Evolutionary conservation across 1,284 basidiomycete genomes (phyloP), one percentile per base, ranked within the genome.

Genomic region (Chiua sp.): DNA sequence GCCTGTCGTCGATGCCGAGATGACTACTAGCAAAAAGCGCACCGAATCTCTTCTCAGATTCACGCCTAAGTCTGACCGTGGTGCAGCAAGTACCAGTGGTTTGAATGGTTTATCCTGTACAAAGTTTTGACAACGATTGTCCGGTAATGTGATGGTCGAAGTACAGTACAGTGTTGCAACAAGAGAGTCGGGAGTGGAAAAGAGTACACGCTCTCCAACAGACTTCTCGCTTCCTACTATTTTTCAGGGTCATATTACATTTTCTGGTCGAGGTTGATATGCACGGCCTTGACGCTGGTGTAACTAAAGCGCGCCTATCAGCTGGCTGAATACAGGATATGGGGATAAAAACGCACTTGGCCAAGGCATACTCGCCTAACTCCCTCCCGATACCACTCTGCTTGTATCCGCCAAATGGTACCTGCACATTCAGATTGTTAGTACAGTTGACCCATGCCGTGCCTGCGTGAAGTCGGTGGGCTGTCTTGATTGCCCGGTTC

Each of bases 401-500:
- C 84, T 96, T 97, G 86, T 84, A 96, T 35, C 94, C 95, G 63
- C 95, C 94, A 75, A 96, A 96, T 2, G 93, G 91, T 44, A 92
- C 79, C 57, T 83, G 80, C 10, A 85, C 74, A 70, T 90, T 77
- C 22, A 92, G 74, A 69, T 82, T 78, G 77, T 92, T 93, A 67
- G 83, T 82, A 64, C 87, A 91, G 81, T 96, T 96, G 68, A 93
- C 76, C 87, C 88, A 93, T 2, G 86, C 86, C 10, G 93, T 94
- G 39, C 96, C 96, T 4, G 94, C 93, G 68, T 93, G 85, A 63
- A 98, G 80, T 65, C 78, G 82, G 76, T 93, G 86, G 11, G 93
- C 91, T 11, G 90, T 88, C 58, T 83, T 79, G 64, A 97, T 77
- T 2, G 92, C 94, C 28, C 88, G 82, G 62, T 84, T 84, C 76